Base-by-base conservation (phyloP, 169 alveolate species). In the Plasmodium vinckei region DNA sequence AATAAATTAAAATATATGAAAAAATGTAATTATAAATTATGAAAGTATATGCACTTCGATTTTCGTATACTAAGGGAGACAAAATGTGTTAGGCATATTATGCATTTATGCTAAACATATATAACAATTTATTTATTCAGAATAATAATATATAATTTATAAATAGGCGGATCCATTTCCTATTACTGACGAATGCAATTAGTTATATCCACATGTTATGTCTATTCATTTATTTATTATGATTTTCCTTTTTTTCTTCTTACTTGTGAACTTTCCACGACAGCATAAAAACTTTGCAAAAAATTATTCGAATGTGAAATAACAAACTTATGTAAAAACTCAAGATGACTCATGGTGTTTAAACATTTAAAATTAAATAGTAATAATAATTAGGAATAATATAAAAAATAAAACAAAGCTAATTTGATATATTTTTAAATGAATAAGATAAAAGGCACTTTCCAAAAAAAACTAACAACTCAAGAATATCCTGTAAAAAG, bases 191-290 rank as follows among this genome's bases (percentile, higher is more conserved):
- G 6, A 33, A 33, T 33, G 42, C 3, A 33, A 33, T 33, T 33
- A 33, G 42, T 33, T 33, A 33, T 33, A 33, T 3, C 42, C 3
- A 33, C 42, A 33, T 33, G 5, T 33, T 33, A 3, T 33, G 42
- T 33, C 5, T 33, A 33, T 3, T 2, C 42, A 33, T 33, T 33
- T 3, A 33, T 33, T 33, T 33, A 51, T 51, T 51, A 13, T 51
- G 23, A 51, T 51, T 51, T 51, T 51, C 59, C 3, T 56, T 15
- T 65, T 49, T 44, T 77, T 27, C 15, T 47, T 9, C 77, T 63
- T 68, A 77, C 88, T 59, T 77, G 88, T 63, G 88, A 77, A 64
- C 88, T 77, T 68, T 77, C 88, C 46, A 77, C 75, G 44, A 77
- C 77, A n/a, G 88, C 88, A 69, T 77, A 77, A 63, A 77, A 64